Percentiles rank a stretch among this genome's conserved stretches.
These are phyloP conservation scores for Thelonectria olida DNA, from an alignment of 2,329 filamentous ascomycete genomes.

Conservation along the genomic window DNA sequence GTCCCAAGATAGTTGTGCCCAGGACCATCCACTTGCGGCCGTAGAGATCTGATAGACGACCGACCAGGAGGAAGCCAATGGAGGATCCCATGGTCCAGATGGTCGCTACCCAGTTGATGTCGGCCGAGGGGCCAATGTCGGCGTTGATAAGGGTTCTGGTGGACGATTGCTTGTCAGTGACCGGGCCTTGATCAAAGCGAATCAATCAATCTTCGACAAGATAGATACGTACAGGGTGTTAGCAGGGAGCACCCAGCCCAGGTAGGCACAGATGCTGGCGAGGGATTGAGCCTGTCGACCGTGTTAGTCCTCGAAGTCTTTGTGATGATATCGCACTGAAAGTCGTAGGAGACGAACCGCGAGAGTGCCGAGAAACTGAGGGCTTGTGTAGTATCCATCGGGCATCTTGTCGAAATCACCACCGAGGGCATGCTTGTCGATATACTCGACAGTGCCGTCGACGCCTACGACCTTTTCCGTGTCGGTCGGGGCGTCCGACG, in stretches of 20 bases:
- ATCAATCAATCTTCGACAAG: too few relatives aligned
- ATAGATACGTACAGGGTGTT: conserved; percentile 43
- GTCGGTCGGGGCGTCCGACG: conserved; percentile 12
- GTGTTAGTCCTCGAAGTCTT: too few relatives aligned
- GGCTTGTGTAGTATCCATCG: conserved; percentile 50
- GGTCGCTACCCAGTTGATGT: conserved; percentile 46
- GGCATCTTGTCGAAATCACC: conserved; percentile 52
- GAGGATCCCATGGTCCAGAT: conserved; percentile 51
- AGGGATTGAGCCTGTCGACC: conserved; percentile 45
- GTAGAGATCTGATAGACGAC: conserved; percentile 54
- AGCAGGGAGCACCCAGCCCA: conserved; percentile 48
- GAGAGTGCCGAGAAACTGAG: conserved; percentile 53
- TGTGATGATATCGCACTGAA: too few relatives aligned
- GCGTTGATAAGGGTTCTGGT: conserved; percentile 42
- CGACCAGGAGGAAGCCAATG: conserved; percentile 52
- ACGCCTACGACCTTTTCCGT: conserved; percentile 46
- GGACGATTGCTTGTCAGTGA: neutral
- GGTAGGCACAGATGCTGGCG: conserved; percentile 45
- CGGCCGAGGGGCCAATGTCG: conserved; percentile 43
- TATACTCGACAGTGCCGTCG: conserved; percentile 53
- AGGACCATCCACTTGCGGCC: conserved; percentile 54
- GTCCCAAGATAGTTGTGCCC: conserved; percentile 44
- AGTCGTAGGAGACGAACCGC: too few relatives aligned
- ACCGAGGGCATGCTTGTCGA: conserved; percentile 53
- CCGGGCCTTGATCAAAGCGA: too few relatives aligned